phyloP scores from a whole-genome alignment of 495 filamentous ascomycete genomes.

The Talaromyces borbonicus region DNA sequence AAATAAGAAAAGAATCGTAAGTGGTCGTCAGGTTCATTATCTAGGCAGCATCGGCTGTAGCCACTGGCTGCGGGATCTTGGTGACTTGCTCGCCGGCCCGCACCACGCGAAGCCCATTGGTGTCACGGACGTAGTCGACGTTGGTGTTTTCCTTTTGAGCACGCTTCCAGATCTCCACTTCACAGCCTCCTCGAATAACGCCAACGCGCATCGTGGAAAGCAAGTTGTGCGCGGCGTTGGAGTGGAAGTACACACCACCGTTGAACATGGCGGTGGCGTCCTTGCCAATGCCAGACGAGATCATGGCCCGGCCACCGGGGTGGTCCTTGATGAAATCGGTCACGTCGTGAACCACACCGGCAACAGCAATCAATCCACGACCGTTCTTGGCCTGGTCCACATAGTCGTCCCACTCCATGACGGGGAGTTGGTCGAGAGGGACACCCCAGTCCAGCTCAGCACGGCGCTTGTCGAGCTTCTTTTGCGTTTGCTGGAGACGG shows the following conservation, averaged over 20 bases:
- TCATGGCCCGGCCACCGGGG: constrained; percentile 93
- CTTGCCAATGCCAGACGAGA: constrained; percentile 87
- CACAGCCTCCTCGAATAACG: constrained; percentile 90
- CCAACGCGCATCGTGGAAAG: constrained; percentile 94
- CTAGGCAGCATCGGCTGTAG: constrained; percentile 39
- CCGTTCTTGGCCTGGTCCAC: constrained; percentile 81
- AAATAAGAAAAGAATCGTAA: constrained; percentile 9
- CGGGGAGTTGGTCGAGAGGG: constrained; percentile 86
- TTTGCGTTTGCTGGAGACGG: constrained; percentile 91
- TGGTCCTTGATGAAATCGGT: constrained; percentile 93
- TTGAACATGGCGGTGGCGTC: constrained; percentile 99
- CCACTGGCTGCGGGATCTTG: constrained; percentile 51
- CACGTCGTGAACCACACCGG: constrained; percentile 94
- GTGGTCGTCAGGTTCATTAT: constrained; percentile 3
- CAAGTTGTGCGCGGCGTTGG: constrained; percentile 95
- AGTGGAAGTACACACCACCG: constrained; percentile 96
- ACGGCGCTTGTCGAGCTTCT: constrained; percentile 98
- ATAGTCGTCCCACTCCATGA: constrained; percentile 95
- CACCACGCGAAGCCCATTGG: constrained; percentile 70
- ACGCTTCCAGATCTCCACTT: constrained; percentile 99
- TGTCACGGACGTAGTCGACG: constrained; percentile 68
- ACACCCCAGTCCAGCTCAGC: constrained; percentile 88
- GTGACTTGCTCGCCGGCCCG: constrained; percentile 88
- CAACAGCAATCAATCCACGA: constrained; percentile 76
- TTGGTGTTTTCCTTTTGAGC: constrained; percentile 86